Conservation (phyloP, 495 filamentous ascomycete genomes). For the Trichoderma virens region DNA sequence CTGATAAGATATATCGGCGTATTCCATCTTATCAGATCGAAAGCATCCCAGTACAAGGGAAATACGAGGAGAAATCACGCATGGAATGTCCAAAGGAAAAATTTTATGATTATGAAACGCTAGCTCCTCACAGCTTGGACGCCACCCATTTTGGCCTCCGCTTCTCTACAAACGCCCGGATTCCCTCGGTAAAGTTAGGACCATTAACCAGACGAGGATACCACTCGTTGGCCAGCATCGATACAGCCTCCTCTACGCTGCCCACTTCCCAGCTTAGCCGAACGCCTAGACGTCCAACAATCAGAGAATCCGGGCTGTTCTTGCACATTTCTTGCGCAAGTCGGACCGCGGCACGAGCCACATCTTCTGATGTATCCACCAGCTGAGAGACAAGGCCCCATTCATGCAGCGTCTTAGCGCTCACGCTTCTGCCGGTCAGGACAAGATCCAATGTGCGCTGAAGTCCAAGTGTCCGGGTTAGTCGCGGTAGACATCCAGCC, state of each 20-base stretch:
- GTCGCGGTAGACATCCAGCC: conserved; percentile 59
- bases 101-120: too few species aligned
- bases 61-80: too few species aligned
- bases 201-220: conserved; percentile 38
- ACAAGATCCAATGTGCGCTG: conserved; percentile 67
- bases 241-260: conserved; percentile 55
- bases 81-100: too few species aligned
- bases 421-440: conserved; percentile 52
- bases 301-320: conserved; percentile 66
- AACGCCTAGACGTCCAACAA: conserved; percentile 60
- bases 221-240: conserved; percentile 48
- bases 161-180: conserved; percentile 61
- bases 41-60: background rate
- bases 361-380: conserved; percentile 32
- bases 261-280: conserved; percentile 58
- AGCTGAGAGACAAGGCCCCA: conserved; percentile 72
- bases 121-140: conserved; percentile 14
- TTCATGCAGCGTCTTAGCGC: conserved; percentile 47
- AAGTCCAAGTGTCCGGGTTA: conserved; percentile 54
- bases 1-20: too few species aligned
- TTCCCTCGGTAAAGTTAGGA: conserved; percentile 58
- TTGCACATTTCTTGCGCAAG: conserved; percentile 42
- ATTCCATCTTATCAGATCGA: conserved; percentile 15
- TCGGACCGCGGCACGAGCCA: conserved; percentile 38
- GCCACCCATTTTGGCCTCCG: conserved; percentile 47